These are phyloP conservation scores for Penicillium psychrofluorescens DNA, from an alignment of 495 filamentous ascomycete species.

Conservation along the genomic window DNA sequence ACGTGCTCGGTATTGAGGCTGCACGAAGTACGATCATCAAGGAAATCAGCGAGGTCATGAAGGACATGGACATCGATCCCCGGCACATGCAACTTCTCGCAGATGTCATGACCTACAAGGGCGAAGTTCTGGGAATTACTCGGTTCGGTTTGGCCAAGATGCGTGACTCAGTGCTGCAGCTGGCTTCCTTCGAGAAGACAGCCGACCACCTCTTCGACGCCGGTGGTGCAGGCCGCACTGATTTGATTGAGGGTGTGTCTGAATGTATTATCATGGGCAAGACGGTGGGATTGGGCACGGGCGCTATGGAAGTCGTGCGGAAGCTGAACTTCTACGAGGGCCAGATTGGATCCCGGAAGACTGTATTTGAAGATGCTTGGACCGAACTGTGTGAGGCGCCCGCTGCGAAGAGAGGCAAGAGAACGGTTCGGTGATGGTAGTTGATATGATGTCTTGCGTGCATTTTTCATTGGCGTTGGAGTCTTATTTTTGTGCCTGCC, in stretches of 20 bases:
- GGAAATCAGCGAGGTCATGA: constrained; percentile 80
- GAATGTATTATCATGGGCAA: constrained; percentile 99
- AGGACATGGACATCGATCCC: constrained; percentile 90
- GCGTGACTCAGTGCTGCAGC: constrained; percentile 88
- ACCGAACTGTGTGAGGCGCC: constrained; percentile 30
- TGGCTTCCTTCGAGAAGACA: constrained; percentile 97
- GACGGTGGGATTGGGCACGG: constrained; percentile 83
- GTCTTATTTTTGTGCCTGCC: constrained; percentile 5
- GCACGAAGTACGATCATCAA: constrained; percentile 74
- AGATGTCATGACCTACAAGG: constrained; percentile 99
- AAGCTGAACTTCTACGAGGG: constrained; percentile 59
- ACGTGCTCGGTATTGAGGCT: constrained; percentile 97
- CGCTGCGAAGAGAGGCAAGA: constrained; percentile 13
- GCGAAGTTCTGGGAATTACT: constrained; percentile 95
- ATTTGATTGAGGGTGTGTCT: constrained; percentile 83
- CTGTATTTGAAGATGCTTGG: constrained; percentile 75
- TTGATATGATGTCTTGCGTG: constrained; percentile 6
- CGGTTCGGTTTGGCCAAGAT: constrained; percentile 95
- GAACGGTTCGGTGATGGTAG: constrained; percentile 12
- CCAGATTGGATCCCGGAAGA: constrained; percentile 55
- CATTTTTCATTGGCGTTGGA: constrained; percentile 21
- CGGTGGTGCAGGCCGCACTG: constrained; percentile 79
- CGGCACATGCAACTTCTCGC: constrained; percentile 97
- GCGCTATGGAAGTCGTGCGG: constrained; percentile 81
- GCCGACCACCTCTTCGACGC: constrained; percentile 97